phyloP scores from a whole-genome alignment of 495 filamentous ascomycete genomes.

The Margaritispora aquatica region DNA sequence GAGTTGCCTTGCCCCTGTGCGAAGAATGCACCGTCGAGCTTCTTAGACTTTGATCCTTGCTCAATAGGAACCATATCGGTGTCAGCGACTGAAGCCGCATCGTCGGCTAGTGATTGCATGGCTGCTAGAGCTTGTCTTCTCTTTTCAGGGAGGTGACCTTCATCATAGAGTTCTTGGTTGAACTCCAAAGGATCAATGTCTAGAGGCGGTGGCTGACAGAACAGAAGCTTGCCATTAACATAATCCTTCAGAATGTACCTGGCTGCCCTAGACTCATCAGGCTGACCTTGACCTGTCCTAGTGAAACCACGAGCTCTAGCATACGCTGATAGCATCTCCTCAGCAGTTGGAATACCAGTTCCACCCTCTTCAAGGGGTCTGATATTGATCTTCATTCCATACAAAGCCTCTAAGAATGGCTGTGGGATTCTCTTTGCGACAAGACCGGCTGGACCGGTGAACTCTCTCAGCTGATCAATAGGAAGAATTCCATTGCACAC shows the following conservation, averaged over 20 bases:
- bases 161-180: slow-evolving; percentile 84
- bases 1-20: slow-evolving; percentile 50
- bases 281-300: slow-evolving; percentile 79
- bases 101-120: slow-evolving; percentile 36
- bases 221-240: slow-evolving; percentile 91
- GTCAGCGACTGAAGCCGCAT: slow-evolving; percentile 33
- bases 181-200: slow-evolving; percentile 68
- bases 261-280: slow-evolving; percentile 89
- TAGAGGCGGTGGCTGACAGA: slow-evolving; percentile 80
- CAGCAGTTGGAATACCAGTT: slow-evolving; percentile 79
- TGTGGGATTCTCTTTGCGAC: slow-evolving; percentile 92
- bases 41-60: slow-evolving; percentile 61
- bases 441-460: slow-evolving; percentile 77
- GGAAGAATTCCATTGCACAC: slow-evolving; percentile 94
- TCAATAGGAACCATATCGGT: slow-evolving; percentile 38
- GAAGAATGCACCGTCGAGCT: slow-evolving; percentile 85
- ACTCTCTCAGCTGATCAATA: slow-evolving; percentile 95
- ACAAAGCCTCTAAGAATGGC: slow-evolving; percentile 80
- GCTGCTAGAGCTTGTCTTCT: slow-evolving; percentile 53
- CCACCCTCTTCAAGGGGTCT: slow-evolving; percentile 90
- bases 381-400: slow-evolving; percentile 82
- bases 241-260: slow-evolving; percentile 94
- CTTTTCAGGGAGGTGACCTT: slow-evolving; percentile 68
- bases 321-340: slow-evolving; percentile 82
- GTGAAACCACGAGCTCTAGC: slow-evolving; percentile 84